Base-by-base conservation (phyloP, 2,329 filamentous ascomycete species). In the Hymenoscyphus fraxineus region DNA sequence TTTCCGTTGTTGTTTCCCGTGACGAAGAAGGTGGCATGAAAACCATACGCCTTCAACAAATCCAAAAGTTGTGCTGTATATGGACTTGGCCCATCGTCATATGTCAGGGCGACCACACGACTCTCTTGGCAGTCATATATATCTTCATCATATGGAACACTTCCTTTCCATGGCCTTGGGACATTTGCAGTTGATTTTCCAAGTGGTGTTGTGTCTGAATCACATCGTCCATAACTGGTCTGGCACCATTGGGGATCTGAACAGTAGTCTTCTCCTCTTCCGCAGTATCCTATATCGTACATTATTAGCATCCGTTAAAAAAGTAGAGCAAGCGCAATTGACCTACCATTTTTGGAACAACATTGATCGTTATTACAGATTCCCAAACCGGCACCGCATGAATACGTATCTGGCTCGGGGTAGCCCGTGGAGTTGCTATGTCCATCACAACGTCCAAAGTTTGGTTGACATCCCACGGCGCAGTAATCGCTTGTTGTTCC, bases 1-100 rank as follows among this genome's bases (percentile, higher is more conserved):
- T 71, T 71, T 55, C 67, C 84, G 70, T 82, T 77, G 73, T 84
- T 85, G 75, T 80, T 83, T 6, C 83, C 83, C 2, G 81, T 85
- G 66, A 90, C 80, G 75, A 89, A 90, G 74, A 90, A 90, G 1
- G 88, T 90, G 0, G 85, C 87, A 67, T 84, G 85, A n/a, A 83
- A 86, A 12, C 81, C 77, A 72, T 87, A 86, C 31, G 77, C 77
- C 65, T 82, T 80, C 51, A 90, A 79, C 47, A 86, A 76, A 70
- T 89, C 83, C 22, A 90, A 78, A 12, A 90, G 79, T 63, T 85
- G 81, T 44, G 76, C 74, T 0, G 86, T 89, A 74, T 85, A 88
- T 32, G 80, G 73, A 67, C 82, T 83, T 13, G 87, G 87, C 1
- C 87, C 87, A 70, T 89, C 87, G 69, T 89, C 87, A 69, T 83